Percentiles rank a stretch among this genome's conserved stretches.
These are phyloP conservation scores for Lippia alba DNA, from an alignment of 305 asterid species.

Conservation along the genomic window DNA sequence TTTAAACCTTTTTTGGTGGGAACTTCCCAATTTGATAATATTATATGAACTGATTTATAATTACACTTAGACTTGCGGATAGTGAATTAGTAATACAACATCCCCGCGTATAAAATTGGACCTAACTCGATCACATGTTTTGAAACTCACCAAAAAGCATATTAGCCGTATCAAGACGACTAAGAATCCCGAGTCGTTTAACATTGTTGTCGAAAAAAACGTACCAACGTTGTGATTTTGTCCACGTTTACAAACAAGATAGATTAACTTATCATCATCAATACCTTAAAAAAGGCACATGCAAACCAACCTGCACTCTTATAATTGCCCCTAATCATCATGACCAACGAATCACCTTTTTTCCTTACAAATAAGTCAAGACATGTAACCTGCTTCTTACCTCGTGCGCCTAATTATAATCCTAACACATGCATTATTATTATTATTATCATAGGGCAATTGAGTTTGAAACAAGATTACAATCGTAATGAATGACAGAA, in stretches of 20 bases:
- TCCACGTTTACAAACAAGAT: constrained; percentile 21
- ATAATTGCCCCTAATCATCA: too few relatives aligned
- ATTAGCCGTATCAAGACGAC: too few relatives aligned
- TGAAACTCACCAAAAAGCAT: too few relatives aligned
- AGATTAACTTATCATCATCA: constrained; percentile 19
- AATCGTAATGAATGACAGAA: constrained; percentile 1
- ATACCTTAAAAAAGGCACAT: constrained; percentile 10
- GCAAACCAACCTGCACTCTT: constrained; percentile 6
- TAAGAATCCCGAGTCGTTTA: too few relatives aligned
- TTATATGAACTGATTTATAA: too few relatives aligned
- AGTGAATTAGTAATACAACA: too few relatives aligned
- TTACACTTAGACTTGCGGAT: too few relatives aligned
- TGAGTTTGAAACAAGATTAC: constrained; percentile 7
- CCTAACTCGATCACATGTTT: too few relatives aligned
- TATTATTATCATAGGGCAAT: neutral
- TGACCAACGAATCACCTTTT: constrained; percentile 15
- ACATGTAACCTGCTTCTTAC: neutral
- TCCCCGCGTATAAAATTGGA: too few relatives aligned
- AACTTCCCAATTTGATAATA: too few relatives aligned
- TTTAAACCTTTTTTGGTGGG: too few relatives aligned
- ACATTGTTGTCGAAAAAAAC: neutral
- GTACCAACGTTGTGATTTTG: neutral
- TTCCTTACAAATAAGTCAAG: constrained; percentile 32
- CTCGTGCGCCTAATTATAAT: constrained; percentile 27
- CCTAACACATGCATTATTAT: neutral